Evolutionary conservation across 495 filamentous ascomycete species (phyloP), one percentile per base, ranked within the genome.

Genomic region (Hypoxylon perforatum): DNA sequence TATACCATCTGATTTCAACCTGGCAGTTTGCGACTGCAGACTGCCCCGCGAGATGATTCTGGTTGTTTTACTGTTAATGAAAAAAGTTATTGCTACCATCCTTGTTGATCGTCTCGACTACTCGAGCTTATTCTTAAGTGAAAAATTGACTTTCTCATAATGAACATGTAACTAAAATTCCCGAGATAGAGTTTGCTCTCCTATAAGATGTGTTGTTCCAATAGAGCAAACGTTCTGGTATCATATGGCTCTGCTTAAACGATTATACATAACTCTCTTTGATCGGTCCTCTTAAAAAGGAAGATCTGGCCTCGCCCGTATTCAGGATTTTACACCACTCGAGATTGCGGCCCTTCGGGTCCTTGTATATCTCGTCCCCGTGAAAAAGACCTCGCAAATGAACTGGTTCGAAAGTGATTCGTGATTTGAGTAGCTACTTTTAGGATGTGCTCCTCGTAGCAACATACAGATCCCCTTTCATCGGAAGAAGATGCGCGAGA

Each of bases 401-500:
- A 1, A 10, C 8, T 33, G 30, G 12, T 41, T 41, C 38, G 17
- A 15, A 42, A 44, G 8, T 9, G 41, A 18, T 18, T 19, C 17
- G 8, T 9, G 41, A 18, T 18, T 19, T 9, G 41, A 10, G 15
- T 21, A 17, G 17, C 15, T 44, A 21, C 17, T 44, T 14, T 44
- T 44, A 17, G 1, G 19, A 21, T 17, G 21, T 39, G 59, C 55
- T 9, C 18, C 25, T 14, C 47, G 53, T n/a, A 35, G 38, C 51
- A 21, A 33, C 28, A 33, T 5, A 33, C 30, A 10, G 17, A 18
- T 21, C 41, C 15, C 17, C 23, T n/a, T 55, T 65, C 54, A 77
- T 65, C 76, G 74, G 60, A 91, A 84, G 75, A 97, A 91, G 69
- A 99, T 81, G 60, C 91, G 86, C 30, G 82, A 81, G 61, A 98